phyloP scores from a whole-genome alignment of 306 rosid species.

The Ammopiptanthus mongolicus region DNA sequence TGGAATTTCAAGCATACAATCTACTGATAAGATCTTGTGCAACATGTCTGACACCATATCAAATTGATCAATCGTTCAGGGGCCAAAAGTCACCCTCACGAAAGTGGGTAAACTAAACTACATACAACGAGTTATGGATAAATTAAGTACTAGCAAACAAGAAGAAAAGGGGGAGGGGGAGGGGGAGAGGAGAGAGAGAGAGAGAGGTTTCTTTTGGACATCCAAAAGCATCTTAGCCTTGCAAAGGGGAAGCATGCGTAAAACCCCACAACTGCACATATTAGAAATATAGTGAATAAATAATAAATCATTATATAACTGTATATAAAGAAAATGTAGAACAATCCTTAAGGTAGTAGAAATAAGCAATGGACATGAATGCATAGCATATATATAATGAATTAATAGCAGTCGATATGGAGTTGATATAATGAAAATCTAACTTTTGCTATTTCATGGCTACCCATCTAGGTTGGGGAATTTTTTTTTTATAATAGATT shows the following conservation, averaged over 20 bases:
- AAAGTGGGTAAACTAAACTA: conserved; percentile 6
- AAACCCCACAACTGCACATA: conserved; percentile 94
- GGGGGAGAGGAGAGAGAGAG: background rate
- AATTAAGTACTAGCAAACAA: background rate
- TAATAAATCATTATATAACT: background rate
- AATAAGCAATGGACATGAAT: background rate
- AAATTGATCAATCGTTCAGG: background rate
- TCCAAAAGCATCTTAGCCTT: conserved; percentile 23
- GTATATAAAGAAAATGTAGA: background rate
- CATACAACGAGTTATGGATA: background rate
- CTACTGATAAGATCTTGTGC: background rate
- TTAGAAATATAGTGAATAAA: conserved; percentile 22
- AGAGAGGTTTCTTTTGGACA: background rate
- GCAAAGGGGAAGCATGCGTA: conserved; percentile 57
- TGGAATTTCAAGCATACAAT: conserved; percentile 24
- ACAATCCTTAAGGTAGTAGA: background rate
- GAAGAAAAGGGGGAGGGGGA: background rate
- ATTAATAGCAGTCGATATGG: background rate
- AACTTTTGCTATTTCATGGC: background rate
- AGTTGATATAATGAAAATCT: background rate
- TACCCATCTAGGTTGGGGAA: background rate
- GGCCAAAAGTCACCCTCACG: background rate
- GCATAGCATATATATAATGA: background rate
- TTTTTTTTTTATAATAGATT: background rate
- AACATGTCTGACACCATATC: background rate